Evolutionary conservation across 73 alveolate genomes (phyloP).

Genomic region (Uronychia binucleata): DNA sequence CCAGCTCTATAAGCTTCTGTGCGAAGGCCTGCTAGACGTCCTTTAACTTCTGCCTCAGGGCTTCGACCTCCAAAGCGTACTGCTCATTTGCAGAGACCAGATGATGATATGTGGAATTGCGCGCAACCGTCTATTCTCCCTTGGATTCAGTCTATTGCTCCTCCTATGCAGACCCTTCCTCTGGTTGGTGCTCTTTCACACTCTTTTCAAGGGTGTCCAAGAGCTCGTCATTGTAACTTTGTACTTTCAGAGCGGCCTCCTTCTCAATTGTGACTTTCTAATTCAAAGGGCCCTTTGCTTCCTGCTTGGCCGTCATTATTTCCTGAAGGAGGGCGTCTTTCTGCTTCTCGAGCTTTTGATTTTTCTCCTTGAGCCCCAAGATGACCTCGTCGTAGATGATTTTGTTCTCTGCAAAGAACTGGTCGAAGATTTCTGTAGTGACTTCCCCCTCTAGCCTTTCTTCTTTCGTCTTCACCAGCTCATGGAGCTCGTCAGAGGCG

Average conservation of each 20-base stretch:
- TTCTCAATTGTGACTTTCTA: not conserved
- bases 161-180: no score
- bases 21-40: conserved; percentile 21
- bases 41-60: conserved; percentile 1
- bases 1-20: conserved; percentile 12
- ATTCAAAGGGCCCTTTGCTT: not conserved
- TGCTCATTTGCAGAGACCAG: not conserved
- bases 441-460: not conserved
- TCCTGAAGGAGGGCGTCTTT: not conserved
- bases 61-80: not conserved
- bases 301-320: not conserved
- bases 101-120: not conserved
- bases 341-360: not conserved
- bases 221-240: no score
- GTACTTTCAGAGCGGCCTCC: no score
- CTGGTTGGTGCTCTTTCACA: no score
- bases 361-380: not conserved
- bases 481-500: not conserved
- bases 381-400: not conserved
- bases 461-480: not conserved
- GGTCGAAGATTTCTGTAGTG: not conserved
- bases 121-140: no score
- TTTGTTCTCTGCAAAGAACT: not conserved
- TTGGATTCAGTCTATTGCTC: no score
- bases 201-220: no score